Base-by-base conservation (phyloP, 2,329 filamentous ascomycete genomes). In the Trichoderma sp. region DNA sequence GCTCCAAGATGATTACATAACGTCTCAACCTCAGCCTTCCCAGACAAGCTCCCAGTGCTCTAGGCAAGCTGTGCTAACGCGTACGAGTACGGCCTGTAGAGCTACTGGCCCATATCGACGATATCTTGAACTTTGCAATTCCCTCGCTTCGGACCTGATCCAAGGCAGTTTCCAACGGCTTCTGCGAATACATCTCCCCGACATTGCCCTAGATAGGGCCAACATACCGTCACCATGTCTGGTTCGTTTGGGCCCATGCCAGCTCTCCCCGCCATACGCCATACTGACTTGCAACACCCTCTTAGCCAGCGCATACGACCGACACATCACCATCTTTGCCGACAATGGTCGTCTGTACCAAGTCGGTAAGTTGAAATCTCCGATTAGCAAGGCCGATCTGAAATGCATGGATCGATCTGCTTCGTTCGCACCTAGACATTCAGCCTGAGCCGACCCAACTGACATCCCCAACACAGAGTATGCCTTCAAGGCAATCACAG, bases 401-500 rank as follows among this genome's bases (percentile, higher is more conserved):
- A 64, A 64, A 14, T 26, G 51, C 36, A 51, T 47, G 21, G 28
- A 65, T 66, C 69, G 47, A 51, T 60, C 15, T 53, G 39, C 57
- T 7, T 61, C 57, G 15, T 34, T 26, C 39, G 9, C 15, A 24
- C 57, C 57, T 30, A 3, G 36, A 28, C 21, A 51, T 26, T 21
- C 28, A 61, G 56, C 67, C 28, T n/a, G 39, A 28, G 39, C 28
- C 65, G 9, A 36, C 71, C 57, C 56, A 51, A 72, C 79, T 80
- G 74, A 80, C 76, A 58, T 70, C 56, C 34, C 24, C 71, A 51
- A 67, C 78, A 24, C 82, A 98, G 96, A 99, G 89, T 99, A 99
- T 95, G 96, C 96, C 78, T 99, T 99, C 91, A 99, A 99, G 87
- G 96, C 96, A 73, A 99, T 99, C 85, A 99, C 96, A 77, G 95